Evolutionary conservation across 2,329 filamentous ascomycete species (phyloP), one percentile per base, ranked within the genome.

Genomic region (Microdochium bolleyi): DNA sequence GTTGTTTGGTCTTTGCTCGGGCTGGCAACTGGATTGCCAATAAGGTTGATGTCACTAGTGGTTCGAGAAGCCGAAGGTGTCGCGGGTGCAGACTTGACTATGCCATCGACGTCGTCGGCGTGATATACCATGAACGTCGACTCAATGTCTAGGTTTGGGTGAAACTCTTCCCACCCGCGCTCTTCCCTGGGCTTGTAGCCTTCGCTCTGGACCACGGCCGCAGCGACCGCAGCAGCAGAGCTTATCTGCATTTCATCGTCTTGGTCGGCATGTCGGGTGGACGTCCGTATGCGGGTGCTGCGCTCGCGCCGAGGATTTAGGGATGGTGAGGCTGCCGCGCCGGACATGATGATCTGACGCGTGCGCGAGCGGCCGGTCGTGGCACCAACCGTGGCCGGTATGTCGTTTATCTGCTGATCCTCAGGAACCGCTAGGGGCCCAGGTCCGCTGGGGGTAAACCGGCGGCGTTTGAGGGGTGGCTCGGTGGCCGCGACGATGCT

Each of bases 151-250:
- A 99, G 81, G 62, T 96, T 89, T 0, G 90, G 91, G 69, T 99
- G 94, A 58, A 97, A 97, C 67, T 99, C 94, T 64, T 96, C 92
- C 91, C 92, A 99, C 51, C 90, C 89, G 57, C 92, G 85, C 73
- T 99, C 94, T 71, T 99, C 94, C 64, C 94, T 82, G 30, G 94
- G 94, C 68, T 99, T 99, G 72, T 97, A 97, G 50, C 92, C 92
- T 73, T 97, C 94, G 62, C 85, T 92, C 65, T 96, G 91, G 60
- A 90, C 89, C 54, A 94, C 87, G 3, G 88, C 87, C 5, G 90
- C 91, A 50, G 92, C 89, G 24, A 92, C 89, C 25, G 91, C 91
- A 13, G 92, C 90, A n/a, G 87, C 90, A 48, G 89, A 92, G 61
- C 87, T 90, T 70, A 88, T 95, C 58, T 88, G 82, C 67, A 88